These are phyloP conservation scores for Globisporangium takayamanum DNA, from an alignment of 352 stramenopile genomes.

Conservation along the genomic window DNA sequence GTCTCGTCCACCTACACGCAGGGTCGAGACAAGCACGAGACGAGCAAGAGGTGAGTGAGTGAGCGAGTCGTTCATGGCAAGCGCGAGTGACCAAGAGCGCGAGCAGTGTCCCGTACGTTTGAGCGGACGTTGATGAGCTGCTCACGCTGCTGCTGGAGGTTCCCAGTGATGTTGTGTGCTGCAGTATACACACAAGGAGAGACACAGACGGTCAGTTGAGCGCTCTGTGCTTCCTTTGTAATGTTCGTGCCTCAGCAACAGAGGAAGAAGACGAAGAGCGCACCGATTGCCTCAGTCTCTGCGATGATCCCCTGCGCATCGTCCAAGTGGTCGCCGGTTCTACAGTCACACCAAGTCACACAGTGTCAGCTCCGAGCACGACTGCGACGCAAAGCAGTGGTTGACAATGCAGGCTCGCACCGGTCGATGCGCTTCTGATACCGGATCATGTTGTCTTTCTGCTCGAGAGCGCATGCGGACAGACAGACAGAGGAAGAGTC, in stretches of 20 bases:
- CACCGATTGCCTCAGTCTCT: slow-evolving; percentile 57
- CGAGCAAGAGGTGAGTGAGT: not conserved
- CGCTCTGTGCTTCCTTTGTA: no score
- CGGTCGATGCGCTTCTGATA: slow-evolving; percentile 70
- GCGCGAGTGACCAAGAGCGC: not conserved
- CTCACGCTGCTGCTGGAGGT: slow-evolving; percentile 58
- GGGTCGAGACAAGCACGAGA: no score
- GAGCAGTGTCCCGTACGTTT: slow-evolving; percentile 40
- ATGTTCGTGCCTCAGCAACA: no score
- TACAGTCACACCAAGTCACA: slow-evolving; percentile 3
- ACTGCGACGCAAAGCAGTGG: not conserved
- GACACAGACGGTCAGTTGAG: not conserved
- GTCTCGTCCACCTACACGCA: slow-evolving; percentile 50
- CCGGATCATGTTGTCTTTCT: slow-evolving; percentile 64
- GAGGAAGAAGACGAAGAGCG: slow-evolving; percentile 1
- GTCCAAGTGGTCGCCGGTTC: slow-evolving; percentile 60
- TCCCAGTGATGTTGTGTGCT: slow-evolving; percentile 67
- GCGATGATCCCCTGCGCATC: slow-evolving; percentile 67
- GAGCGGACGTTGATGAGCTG: slow-evolving; percentile 69
- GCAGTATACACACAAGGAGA: not conserved
- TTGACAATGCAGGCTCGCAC: slow-evolving; percentile 11
- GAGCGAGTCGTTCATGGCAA: not conserved
- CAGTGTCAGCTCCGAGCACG: not conserved
- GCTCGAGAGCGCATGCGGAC: not conserved
- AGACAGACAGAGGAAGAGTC: not conserved